phyloP scores from a whole-genome alignment of 768 basidiomycete genomes.

The Rhodosporidiobolus sp. region DNA sequence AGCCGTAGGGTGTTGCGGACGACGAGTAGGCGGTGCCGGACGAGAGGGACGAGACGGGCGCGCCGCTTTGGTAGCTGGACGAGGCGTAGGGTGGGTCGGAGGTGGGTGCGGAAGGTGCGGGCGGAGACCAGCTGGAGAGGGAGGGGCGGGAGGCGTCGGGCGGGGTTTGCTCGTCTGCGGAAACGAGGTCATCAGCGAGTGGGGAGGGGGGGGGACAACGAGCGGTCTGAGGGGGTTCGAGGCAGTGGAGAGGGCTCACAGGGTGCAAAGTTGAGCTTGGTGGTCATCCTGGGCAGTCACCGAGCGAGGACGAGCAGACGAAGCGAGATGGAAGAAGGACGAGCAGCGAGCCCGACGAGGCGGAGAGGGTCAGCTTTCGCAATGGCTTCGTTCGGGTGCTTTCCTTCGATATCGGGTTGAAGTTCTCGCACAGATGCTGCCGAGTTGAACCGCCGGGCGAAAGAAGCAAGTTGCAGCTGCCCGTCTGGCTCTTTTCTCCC shows the following conservation, averaged over 20 bases:
- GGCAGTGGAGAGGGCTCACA: conserved; percentile 7
- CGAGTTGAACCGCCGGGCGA: no score
- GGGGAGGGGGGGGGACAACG: not conserved
- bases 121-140: not conserved
- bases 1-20: not conserved
- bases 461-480: no score
- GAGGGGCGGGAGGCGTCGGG: not conserved
- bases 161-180: not conserved
- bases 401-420: no score
- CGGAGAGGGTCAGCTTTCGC: no score
- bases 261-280: conserved; percentile 34
- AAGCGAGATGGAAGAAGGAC: not conserved
- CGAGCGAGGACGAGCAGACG: not conserved
- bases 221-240: not conserved
- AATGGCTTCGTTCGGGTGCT: no score
- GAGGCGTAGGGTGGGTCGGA: not conserved
- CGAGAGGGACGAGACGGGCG: conserved; percentile 16
- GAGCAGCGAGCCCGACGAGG: no score
- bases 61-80: conserved; percentile 28
- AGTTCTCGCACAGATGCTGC: no score
- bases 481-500: no score
- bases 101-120: not conserved
- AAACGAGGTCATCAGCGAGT: no score
- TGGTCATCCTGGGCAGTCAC: not conserved
- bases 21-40: conserved; percentile 12